Conservation (phyloP, 371 early-diverging fungal genomes). For the Dipsacomyces acuminosporus region DNA sequence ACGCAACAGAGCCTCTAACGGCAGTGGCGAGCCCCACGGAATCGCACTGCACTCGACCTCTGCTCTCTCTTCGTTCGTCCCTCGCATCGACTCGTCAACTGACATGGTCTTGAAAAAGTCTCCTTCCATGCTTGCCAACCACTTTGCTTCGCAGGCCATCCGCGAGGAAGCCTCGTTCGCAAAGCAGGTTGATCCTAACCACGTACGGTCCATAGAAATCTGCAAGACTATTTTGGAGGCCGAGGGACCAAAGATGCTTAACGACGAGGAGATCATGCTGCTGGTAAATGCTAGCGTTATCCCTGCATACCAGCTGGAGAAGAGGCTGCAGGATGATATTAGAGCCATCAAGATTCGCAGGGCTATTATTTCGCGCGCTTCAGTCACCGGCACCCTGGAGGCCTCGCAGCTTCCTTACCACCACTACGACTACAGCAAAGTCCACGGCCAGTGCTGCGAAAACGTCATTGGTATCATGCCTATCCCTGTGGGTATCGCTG, state of each 20-base stretch:
- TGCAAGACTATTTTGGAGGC: slow-evolving; percentile 58
- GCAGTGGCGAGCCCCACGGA: slow-evolving; percentile 10
- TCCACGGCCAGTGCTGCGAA: slow-evolving; percentile 92
- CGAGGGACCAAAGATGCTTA: slow-evolving; percentile 30
- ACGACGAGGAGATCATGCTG: slow-evolving; percentile 71
- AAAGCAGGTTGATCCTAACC: slow-evolving; percentile 7
- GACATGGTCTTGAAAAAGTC: slow-evolving; percentile 39
- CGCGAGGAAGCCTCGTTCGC: background rate
- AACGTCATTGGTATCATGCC: slow-evolving; percentile 96
- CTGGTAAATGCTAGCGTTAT: slow-evolving; percentile 70
- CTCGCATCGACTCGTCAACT: slow-evolving; percentile 33
- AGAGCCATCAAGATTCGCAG: slow-evolving; percentile 86
- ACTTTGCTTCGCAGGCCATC: slow-evolving; percentile 6
- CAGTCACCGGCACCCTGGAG: slow-evolving; percentile 62
- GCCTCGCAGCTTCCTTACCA: slow-evolving; percentile 65
- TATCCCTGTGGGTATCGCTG: slow-evolving; percentile 91
- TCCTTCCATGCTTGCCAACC: slow-evolving; percentile 16
- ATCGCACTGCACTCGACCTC: slow-evolving; percentile 38
- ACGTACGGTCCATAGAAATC: slow-evolving; percentile 59
- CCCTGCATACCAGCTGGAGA: slow-evolving; percentile 81
- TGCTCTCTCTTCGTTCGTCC: slow-evolving; percentile 31
- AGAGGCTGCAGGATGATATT: slow-evolving; percentile 63
- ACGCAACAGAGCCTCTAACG: slow-evolving; percentile 10
- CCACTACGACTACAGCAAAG: slow-evolving; percentile 83
- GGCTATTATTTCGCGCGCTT: slow-evolving; percentile 66